Evolutionary conservation across 805 yeast species (phyloP).

Genomic region (Wickerhamomyces pijperi): DNA sequence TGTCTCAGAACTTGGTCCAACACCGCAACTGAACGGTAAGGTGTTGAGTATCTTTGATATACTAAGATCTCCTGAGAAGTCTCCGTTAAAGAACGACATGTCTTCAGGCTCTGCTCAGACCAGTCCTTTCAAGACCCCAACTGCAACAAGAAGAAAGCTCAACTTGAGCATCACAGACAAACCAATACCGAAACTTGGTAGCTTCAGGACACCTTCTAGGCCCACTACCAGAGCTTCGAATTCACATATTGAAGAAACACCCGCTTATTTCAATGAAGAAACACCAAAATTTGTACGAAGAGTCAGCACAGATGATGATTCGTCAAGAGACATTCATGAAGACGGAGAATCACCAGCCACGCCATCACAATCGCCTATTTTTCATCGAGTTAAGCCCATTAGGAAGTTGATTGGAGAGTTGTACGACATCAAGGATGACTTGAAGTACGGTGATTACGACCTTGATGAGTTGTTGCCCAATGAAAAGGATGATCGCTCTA

Average conservation of each 20-base stretch:
- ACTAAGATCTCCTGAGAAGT: conserved; percentile 8
- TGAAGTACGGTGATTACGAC: conserved; percentile 15
- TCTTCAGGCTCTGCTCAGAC: too few species aligned
- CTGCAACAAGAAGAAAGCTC: conserved; percentile 5
- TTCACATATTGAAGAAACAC: conserved; percentile 21
- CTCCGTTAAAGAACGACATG: conserved; percentile 14
- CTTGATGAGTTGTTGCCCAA: conserved; percentile 9
- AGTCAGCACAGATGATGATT: too few species aligned
- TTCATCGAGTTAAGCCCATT: conserved; percentile 22
- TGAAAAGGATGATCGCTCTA: conserved; percentile 4
- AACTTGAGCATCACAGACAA: conserved; percentile 3
- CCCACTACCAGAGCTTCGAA: conserved; percentile 16
- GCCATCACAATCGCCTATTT: conserved; percentile 20
- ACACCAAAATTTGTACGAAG: conserved; percentile 1
- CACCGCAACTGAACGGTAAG: conserved; percentile 77
- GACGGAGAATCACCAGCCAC: conserved; percentile 7
- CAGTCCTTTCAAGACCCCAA: conserved; percentile 5
- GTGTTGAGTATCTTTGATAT: conserved; percentile 62
- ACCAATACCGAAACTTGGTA: not conserved
- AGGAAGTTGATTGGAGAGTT: conserved; percentile 38
- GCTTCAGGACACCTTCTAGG: not conserved
- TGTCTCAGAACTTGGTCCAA: conserved; percentile 61
- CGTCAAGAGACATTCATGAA: too few species aligned
- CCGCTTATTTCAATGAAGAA: conserved; percentile 28
- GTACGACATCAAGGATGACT: conserved; percentile 22